A percentile compares a stretch with the other conserved stretches of the same genome.
Evolutionary conservation across 148 eudicot genomes (phyloP).

Genomic region (Dysphania ambrosioides): DNA sequence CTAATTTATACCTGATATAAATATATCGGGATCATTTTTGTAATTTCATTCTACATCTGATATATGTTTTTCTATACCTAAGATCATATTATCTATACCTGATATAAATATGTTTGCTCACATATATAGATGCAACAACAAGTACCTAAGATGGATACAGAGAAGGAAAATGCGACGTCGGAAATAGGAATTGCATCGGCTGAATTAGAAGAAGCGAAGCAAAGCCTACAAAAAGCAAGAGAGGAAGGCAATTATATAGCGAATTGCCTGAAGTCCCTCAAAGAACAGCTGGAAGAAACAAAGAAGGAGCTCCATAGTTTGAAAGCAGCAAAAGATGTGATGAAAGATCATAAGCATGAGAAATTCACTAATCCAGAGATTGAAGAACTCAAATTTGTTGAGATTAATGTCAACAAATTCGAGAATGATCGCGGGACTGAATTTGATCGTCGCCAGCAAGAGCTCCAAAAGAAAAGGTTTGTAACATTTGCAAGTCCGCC

Average conservation of each 20-base stretch:
- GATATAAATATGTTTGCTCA: no score
- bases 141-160: slow-evolving; percentile 17
- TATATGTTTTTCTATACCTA: no score
- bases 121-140: slow-evolving; percentile 32
- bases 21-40: no score
- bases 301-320: slow-evolving; percentile 50
- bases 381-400: slow-evolving; percentile 70
- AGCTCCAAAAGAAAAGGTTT: slow-evolving; percentile 42
- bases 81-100: no score
- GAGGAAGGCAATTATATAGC: slow-evolving; percentile 56
- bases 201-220: slow-evolving; percentile 66
- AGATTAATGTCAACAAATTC: slow-evolving; percentile 14
- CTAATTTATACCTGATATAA: no score
- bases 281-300: slow-evolving; percentile 59
- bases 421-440: neutral
- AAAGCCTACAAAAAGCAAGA: slow-evolving; percentile 44
- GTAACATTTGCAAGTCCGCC: slow-evolving; percentile 77
- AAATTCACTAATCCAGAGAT: slow-evolving; percentile 44
- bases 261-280: slow-evolving; percentile 41
- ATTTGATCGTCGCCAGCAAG: neutral
- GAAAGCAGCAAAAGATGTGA: slow-evolving; percentile 30
- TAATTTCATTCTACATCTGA: no score
- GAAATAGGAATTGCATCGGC: slow-evolving; percentile 28
- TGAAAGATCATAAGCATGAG: neutral
- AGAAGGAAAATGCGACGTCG: slow-evolving; percentile 23